Percentiles rank a stretch among this genome's conserved stretches.
Evolutionary conservation across 1,139 yeast species (phyloP).

Genomic region (Lodderomyces theae): DNA sequence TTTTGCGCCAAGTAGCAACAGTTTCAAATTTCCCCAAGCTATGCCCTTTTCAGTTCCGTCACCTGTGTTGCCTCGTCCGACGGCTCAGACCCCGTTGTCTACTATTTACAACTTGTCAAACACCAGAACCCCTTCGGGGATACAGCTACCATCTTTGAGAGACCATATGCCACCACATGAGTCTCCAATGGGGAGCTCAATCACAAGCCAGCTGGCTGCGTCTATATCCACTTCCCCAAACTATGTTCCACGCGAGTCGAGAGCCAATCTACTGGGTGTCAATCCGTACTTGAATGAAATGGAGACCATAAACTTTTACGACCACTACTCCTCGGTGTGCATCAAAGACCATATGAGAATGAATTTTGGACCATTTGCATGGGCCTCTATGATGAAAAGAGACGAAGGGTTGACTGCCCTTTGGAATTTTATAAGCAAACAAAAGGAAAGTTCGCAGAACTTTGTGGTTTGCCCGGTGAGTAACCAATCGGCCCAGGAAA

Average conservation of each 20-base stretch:
- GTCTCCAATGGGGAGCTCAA: constrained; percentile 2
- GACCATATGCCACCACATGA: constrained; percentile 4
- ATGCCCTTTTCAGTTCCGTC: constrained; percentile 3
- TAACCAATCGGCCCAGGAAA: constrained; percentile 25
- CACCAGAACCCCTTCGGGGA: constrained; percentile 12
- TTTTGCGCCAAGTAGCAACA: background rate
- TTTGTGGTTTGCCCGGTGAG: constrained; percentile 16
- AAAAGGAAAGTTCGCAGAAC: constrained; percentile 22
- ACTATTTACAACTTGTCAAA: constrained; percentile 12
- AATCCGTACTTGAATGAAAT: constrained; percentile 25
- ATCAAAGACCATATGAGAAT: constrained; percentile 33
- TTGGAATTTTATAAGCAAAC: constrained; percentile 30
- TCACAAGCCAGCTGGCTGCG: background rate
- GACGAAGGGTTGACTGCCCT: constrained; percentile 43
- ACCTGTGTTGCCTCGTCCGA: constrained; percentile 7
- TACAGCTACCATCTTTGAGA: constrained; percentile 16
- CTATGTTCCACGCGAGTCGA: background rate
- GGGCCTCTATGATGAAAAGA: constrained; percentile 46
- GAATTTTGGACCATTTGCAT: constrained; percentile 50
- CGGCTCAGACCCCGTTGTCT: constrained; percentile 9
- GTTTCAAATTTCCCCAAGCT: background rate
- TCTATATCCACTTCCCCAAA: background rate
- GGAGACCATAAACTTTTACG: constrained; percentile 40
- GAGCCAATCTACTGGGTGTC: constrained; percentile 15
- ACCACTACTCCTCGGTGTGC: constrained; percentile 40